phyloP scores from a whole-genome alignment of 169 alveolate genomes.

The Sarcocystis neurona region DNA sequence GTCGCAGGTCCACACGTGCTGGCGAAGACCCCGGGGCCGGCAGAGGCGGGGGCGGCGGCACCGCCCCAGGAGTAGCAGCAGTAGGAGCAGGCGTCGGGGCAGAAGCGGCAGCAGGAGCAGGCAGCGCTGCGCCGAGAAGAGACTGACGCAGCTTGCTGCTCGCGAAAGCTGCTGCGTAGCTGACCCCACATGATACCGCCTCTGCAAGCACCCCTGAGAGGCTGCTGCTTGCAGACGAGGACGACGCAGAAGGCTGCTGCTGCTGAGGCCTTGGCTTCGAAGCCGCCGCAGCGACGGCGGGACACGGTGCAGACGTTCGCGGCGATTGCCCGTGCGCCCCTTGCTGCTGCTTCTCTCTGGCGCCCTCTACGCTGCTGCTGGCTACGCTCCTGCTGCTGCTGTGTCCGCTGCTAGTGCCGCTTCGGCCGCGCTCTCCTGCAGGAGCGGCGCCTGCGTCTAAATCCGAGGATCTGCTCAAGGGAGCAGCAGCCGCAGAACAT shows the following conservation, averaged over 20 bases:
- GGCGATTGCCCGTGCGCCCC: background rate
- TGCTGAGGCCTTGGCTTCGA: background rate
- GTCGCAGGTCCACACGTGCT: background rate
- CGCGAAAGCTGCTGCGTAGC: slow-evolving; percentile 48
- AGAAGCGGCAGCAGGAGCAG: background rate
- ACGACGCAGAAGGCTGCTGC: background rate
- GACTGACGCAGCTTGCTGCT: slow-evolving; percentile 31
- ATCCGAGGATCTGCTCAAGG: no score
- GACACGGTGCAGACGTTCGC: background rate
- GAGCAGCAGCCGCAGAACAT: no score
- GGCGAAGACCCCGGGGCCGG: background rate
- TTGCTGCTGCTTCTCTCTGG: background rate
- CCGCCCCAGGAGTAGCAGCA: background rate
- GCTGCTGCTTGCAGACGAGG: slow-evolving; percentile 14
- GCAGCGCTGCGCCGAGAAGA: background rate
- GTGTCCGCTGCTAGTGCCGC: slow-evolving; percentile 12
- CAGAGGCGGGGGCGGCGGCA: background rate
- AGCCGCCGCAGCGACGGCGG: slow-evolving; percentile 7
- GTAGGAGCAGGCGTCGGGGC: background rate
- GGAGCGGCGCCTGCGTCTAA: no score
- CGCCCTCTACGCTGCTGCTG: background rate
- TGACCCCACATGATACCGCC: slow-evolving; percentile 33
- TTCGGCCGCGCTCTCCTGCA: background rate
- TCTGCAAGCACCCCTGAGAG: slow-evolving; percentile 33
- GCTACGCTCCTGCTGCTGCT: background rate